Base-by-base conservation (phyloP, 2,329 filamentous ascomycete species). In the Coleophoma crateriformis region DNA sequence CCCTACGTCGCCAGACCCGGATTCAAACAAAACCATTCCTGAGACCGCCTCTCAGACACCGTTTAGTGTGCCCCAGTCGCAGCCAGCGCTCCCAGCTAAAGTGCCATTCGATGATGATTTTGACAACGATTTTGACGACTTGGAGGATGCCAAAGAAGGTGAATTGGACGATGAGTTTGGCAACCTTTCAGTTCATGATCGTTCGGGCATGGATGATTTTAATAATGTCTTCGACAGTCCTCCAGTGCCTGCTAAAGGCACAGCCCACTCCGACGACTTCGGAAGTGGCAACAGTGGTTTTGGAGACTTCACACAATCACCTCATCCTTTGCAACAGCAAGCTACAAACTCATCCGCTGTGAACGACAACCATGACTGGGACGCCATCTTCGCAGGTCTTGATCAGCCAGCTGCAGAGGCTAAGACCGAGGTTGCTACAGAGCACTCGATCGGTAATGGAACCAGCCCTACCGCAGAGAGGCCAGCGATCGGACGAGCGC, bases 371-470 rank as follows among this genome's bases (percentile, higher is more conserved):
- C 87, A 95, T 59, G 92, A 97, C 66, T 97, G 94, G 94, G 92
- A 97, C 62, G 87, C 90, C 37, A 89, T 97, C 49, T 97, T 97
- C 70, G 87, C 88, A 2, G 85, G 85, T 22, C 73, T 95, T 7
- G 87, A 92, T 59, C 78, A 77, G 2, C 34, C 54, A 32, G 48
- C 37, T 20, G 34, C 55, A 7, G 52, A 56, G 45, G 39, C 40
- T 27, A 33, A 49, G n/a, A 49, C 58, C 53, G 55, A 63, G 58
- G 45, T 15, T 41, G 7, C 54, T 57, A 43, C 54, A 42, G 55
- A 55, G 53, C 48, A 54, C n/a, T 3, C 19, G 19, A 37, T 42
- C 10, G 48, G 54, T 38, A 58, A 59, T 49, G 56, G 53, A 14
- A 50, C 45, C 2, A 33, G 48, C n/a, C 46, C 45, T 43, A 51